Conservation (phyloP, 805 yeast genomes). For the Starmerella apicola region DNA sequence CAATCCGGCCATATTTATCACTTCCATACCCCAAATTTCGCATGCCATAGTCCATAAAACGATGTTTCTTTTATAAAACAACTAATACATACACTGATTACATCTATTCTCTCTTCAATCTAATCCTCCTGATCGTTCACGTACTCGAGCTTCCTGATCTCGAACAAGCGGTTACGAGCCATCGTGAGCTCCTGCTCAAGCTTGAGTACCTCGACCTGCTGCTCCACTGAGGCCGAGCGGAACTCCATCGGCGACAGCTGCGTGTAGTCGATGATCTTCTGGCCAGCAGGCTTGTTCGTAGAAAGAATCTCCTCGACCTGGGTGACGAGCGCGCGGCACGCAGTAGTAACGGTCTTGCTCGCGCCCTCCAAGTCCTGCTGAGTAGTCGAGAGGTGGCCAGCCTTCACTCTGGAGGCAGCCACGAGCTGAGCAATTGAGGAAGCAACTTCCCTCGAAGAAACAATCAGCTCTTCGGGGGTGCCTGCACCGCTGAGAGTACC, state of each 20-base stretch:
- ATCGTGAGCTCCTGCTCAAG: slow-evolving; percentile 57
- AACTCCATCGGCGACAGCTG: slow-evolving; percentile 64
- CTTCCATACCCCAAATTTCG: too few relatives aligned
- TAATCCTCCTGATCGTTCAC: slow-evolving; percentile 46
- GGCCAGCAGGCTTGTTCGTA: slow-evolving; percentile 28
- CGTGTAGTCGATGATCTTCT: slow-evolving; percentile 46
- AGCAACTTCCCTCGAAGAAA: slow-evolving; percentile 83
- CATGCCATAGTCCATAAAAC: too few relatives aligned
- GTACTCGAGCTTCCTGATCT: slow-evolving; percentile 69
- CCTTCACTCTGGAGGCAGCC: slow-evolving; percentile 81
- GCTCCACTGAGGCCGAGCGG: slow-evolving; percentile 80
- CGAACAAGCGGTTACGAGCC: slow-evolving; percentile 74
- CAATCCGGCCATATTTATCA: too few relatives aligned
- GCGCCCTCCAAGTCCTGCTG: slow-evolving; percentile 63
- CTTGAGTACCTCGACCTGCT: slow-evolving; percentile 78
- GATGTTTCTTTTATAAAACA: too few relatives aligned
- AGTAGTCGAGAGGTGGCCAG: slow-evolving; percentile 59
- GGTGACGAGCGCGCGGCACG: slow-evolving; percentile 59
- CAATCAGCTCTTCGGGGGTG: slow-evolving; percentile 71
- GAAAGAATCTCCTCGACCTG: slow-evolving; percentile 53
- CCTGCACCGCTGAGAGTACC: slow-evolving; percentile 56
- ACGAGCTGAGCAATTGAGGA: slow-evolving; percentile 87
- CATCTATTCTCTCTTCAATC: too few relatives aligned
- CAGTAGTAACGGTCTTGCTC: slow-evolving; percentile 55
- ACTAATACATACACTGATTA: too few relatives aligned